These are phyloP conservation scores for Pseudocercospora fuligena DNA, from an alignment of 2,329 filamentous ascomycete genomes.

Conservation along the genomic window DNA sequence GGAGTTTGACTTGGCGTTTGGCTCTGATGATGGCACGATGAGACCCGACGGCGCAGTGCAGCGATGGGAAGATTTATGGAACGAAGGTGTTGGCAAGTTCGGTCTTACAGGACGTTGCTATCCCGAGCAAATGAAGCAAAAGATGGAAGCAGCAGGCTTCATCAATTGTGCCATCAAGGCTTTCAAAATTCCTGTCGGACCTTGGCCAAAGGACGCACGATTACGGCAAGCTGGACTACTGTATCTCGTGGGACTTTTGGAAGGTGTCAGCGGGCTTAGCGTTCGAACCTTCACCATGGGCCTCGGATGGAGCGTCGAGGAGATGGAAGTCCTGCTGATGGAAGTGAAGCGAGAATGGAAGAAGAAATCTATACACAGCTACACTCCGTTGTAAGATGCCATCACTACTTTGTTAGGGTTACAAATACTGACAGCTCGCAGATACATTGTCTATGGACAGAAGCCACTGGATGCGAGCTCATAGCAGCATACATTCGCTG, in stretches of 20 bases:
- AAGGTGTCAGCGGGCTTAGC: conserved; percentile 36
- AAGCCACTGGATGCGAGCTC: conserved; percentile 28
- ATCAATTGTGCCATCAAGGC: conserved; percentile 36
- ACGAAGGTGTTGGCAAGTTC: conserved; percentile 32
- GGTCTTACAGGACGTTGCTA: conserved; percentile 33
- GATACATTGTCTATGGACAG: conserved; percentile 37
- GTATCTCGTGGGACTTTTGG: conserved; percentile 33
- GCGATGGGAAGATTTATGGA: conserved; percentile 33
- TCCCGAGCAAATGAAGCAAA: conserved; percentile 41
- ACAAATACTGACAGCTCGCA: conserved; percentile 17
- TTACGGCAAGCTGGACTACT: conserved; percentile 35
- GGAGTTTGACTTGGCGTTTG: conserved; percentile 40
- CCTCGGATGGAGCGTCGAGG: conserved; percentile 35
- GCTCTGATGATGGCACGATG: conserved; percentile 35
- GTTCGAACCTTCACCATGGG: conserved; percentile 36
- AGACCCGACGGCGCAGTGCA: conserved; percentile 24
- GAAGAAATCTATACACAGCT: conserved; percentile 35
- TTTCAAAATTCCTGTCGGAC: conserved; percentile 38
- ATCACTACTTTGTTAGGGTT: background rate
- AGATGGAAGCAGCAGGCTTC: conserved; percentile 43
- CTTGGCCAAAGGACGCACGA: conserved; percentile 35
- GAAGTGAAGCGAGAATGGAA: conserved; percentile 34
- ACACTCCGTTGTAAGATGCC: conserved; percentile 34
- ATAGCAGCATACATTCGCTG: background rate
- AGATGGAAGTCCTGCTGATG: conserved; percentile 38